phyloP scores from a whole-genome alignment of 176 grass and related monocot species.

The Eremochloa ophiuroides region DNA sequence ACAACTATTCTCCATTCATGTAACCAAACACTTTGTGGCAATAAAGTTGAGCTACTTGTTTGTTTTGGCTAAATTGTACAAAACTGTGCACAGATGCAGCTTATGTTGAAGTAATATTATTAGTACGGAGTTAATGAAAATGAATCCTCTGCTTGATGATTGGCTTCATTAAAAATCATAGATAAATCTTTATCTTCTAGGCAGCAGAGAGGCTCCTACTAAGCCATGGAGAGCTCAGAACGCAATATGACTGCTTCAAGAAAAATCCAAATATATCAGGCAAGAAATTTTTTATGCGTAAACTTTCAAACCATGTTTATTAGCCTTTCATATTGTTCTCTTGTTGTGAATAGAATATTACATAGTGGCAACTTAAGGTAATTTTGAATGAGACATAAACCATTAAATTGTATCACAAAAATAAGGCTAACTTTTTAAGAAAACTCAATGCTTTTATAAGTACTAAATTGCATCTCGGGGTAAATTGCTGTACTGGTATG shows the following conservation, averaged over 20 bases:
- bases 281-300: slow-evolving; percentile 30
- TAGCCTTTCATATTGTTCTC: neutral
- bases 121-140: neutral
- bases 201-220: slow-evolving; percentile 85
- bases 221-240: slow-evolving; percentile 67
- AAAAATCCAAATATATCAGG: slow-evolving; percentile 91
- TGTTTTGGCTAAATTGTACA: neutral
- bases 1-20: neutral
- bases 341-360: neutral
- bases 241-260: slow-evolving; percentile 62
- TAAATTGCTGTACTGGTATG: neutral
- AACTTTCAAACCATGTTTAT: slow-evolving; percentile 9
- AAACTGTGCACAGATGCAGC: neutral
- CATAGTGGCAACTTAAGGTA: slow-evolving; percentile 1
- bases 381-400: neutral
- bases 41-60: neutral
- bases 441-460: neutral
- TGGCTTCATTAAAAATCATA: slow-evolving; percentile 31
- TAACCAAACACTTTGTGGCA: neutral
- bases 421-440: neutral
- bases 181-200: slow-evolving; percentile 49
- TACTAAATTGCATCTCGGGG: neutral
- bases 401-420: neutral
- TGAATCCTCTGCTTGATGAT: neutral
- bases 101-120: neutral